A percentile compares a stretch with the other conserved stretches of the same genome.
These are phyloP conservation scores for Komagataella phaffii DNA, from an alignment of 805 yeast genomes.

Conservation along the genomic window DNA sequence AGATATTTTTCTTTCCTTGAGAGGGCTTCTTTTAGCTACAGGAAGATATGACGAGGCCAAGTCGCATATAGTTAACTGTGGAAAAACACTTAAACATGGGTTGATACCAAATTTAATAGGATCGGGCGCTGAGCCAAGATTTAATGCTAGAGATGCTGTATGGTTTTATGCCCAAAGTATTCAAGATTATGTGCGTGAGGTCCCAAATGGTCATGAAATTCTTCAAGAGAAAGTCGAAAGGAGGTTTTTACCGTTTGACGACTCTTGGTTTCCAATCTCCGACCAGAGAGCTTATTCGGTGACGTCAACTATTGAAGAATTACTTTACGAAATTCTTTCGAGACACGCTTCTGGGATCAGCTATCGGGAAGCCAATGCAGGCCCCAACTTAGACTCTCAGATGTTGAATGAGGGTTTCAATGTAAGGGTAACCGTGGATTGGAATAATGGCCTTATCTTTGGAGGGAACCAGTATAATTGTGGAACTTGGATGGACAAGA, in stretches of 20 bases:
- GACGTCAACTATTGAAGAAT: slow-evolving; percentile 57
- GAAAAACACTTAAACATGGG: slow-evolving; percentile 87
- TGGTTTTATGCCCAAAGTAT: slow-evolving; percentile 90
- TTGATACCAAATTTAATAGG: slow-evolving; percentile 87
- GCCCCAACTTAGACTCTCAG: slow-evolving; percentile 74
- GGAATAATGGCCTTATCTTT: slow-evolving; percentile 76
- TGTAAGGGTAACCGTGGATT: slow-evolving; percentile 68
- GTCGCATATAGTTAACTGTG: slow-evolving; percentile 74
- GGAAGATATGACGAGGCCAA: slow-evolving; percentile 73
- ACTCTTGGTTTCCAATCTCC: slow-evolving; percentile 54
- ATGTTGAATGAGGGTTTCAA: slow-evolving; percentile 91
- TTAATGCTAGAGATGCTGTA: slow-evolving; percentile 92
- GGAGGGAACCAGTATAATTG: slow-evolving; percentile 92
- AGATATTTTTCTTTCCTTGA: slow-evolving; percentile 78
- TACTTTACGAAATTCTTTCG: slow-evolving; percentile 68
- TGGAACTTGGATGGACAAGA: slow-evolving; percentile 99
- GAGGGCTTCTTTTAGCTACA: slow-evolving; percentile 72
- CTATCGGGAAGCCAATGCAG: slow-evolving; percentile 93
- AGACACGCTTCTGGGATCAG: slow-evolving; percentile 84
- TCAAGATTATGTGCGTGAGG: slow-evolving; percentile 64
- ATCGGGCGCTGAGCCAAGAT: slow-evolving; percentile 88
- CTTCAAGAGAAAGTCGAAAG: slow-evolving; percentile 63
- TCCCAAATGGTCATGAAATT: slow-evolving; percentile 55
- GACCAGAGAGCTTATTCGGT: slow-evolving; percentile 68
- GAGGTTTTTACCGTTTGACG: slow-evolving; percentile 77